Evolutionary conservation across 331 rosid genomes (phyloP).

Genomic region (Dryas integrifolia): DNA sequence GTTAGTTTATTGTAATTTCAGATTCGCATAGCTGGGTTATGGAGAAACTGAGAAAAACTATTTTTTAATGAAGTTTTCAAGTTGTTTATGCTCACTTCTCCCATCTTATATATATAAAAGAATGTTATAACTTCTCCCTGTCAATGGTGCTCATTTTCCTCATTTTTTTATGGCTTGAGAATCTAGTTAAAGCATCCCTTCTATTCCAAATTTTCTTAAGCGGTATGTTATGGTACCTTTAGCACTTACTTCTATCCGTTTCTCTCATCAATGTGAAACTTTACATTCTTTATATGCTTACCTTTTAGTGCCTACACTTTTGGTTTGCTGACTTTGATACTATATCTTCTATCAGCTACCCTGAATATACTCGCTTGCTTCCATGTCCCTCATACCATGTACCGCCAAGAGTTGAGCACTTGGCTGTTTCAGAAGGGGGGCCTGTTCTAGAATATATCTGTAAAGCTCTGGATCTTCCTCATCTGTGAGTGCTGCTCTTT

Average conservation of each 20-base stretch:
- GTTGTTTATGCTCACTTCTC: no score
- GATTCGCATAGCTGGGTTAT: no score
- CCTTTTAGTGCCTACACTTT: constrained; percentile 13
- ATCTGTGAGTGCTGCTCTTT: constrained; percentile 49
- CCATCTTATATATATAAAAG: no score
- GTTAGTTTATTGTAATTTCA: no score
- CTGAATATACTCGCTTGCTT: constrained; percentile 73
- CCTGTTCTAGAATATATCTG: constrained; percentile 68
- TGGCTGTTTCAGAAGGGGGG: constrained; percentile 71
- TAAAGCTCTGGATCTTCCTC: constrained; percentile 77
- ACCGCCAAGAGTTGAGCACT: constrained; percentile 78
- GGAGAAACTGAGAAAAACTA: no score
- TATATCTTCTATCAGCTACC: constrained; percentile 49
- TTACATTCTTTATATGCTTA: neutral
- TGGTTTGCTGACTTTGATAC: constrained; percentile 26
- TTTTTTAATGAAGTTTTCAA: no score
- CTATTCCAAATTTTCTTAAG: neutral
- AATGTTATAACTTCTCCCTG: no score
- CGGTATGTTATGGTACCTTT: no score
- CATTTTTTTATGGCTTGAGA: no score
- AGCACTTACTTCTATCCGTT: no score
- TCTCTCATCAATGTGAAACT: neutral
- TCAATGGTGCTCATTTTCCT: no score
- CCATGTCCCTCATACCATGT: constrained; percentile 69
- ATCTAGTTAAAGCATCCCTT: neutral